Conservation (phyloP, 139 green algal species). For the Auxenochlorella pyrenoidosa region DNA sequence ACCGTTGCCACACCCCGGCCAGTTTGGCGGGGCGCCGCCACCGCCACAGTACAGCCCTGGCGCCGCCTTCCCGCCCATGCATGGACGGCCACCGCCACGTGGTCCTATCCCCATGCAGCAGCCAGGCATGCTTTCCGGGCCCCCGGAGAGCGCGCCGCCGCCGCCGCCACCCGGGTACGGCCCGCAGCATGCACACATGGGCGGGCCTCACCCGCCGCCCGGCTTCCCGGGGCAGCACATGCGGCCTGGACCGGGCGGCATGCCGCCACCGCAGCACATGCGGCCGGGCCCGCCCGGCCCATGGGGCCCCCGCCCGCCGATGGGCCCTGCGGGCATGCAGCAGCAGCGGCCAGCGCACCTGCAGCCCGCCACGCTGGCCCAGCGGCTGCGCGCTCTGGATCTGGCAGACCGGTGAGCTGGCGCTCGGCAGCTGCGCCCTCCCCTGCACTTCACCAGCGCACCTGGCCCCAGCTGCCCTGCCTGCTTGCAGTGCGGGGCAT, state of each 20-base stretch:
- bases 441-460: background rate
- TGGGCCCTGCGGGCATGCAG: background rate
- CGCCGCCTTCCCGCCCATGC: slow-evolving; percentile 18
- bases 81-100: slow-evolving; percentile 18
- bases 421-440: background rate
- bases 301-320: background rate
- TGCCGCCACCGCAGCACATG: slow-evolving; percentile 3
- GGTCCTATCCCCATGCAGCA: slow-evolving; percentile 31
- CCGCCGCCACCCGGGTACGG: background rate
- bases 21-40: background rate
- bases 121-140: slow-evolving; percentile 15
- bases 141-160: background rate
- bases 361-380: slow-evolving; percentile 37
- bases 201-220: background rate
- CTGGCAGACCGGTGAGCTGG: slow-evolving; percentile 28
- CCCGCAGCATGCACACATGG: slow-evolving; percentile 6
- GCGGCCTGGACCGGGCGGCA: background rate
- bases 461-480: too few relatives aligned
- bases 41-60: slow-evolving; percentile 16
- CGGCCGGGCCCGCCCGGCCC: slow-evolving; percentile 11
- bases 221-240: background rate
- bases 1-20: background rate
- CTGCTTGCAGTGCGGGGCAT: background rate
- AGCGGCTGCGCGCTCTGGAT: slow-evolving; percentile 45
- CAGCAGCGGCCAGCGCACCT: slow-evolving; percentile 19